Base-by-base conservation (phyloP, 2,329 filamentous ascomycete species). In the Chrysoporthe cubensis region DNA sequence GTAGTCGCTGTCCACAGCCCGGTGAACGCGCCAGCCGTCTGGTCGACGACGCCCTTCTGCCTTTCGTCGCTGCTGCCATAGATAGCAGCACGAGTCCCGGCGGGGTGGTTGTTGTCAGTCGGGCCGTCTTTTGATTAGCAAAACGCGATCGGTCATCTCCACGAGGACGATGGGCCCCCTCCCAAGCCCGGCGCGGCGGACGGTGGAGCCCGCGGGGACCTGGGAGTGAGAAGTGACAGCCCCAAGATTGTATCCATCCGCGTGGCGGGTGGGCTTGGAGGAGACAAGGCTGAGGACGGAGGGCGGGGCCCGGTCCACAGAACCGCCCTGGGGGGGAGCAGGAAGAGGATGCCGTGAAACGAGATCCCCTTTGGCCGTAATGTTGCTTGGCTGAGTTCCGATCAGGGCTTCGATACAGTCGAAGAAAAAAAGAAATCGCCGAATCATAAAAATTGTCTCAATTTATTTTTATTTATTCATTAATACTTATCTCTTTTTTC, bases 271-370 rank as follows among this genome's bases (percentile, higher is more conserved):
- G 50, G 48, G 64, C 52, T 43, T 40, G 56, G 46, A 40, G 37
- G 66, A 68, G 61, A 66, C 65, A 60, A 68, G 64, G 66, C 66
- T 68, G 66, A 68, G 58, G 66, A 58, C 40, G 21, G 60, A 66
- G 66, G 66, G 66, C 37, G 64, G 61, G 50, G 2, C 57, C 18
- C 21, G 50, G 50, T 54, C 21, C n/a, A 26, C 50, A 54, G 26
- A 21, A n/a, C 9, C 50, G n/a, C 9, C 16, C 16, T 54, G 13
- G 18, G 9, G 37, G 37, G 50, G 21, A 54, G 11, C 50, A 18
- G 26, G 50, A 34, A 16, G 50, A 54, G 21, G 50, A 54, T 54
- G 50, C 50, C 50, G 50, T 34, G 48, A 13, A 3, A 26, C 21
- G 50, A 54, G 50, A 54, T 32, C 26, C 21, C 50, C 26, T 34